Base-by-base conservation (phyloP, 768 basidiomycete genomes). In the Mycena kentingensis region DNA sequence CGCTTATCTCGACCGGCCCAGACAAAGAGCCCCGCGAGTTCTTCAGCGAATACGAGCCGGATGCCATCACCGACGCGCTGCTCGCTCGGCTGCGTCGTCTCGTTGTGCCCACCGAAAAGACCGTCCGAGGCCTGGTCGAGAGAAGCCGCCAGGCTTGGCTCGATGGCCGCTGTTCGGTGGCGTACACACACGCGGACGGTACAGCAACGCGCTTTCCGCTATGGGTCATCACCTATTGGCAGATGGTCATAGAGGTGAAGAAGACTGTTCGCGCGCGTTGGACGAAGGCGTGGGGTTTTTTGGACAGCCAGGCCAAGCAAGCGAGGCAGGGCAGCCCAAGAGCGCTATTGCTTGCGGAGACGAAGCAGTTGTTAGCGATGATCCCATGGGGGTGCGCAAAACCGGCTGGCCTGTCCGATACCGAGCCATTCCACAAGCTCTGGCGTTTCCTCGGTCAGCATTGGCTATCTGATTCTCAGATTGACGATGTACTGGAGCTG, bases 321-420 rank as follows among this genome's bases (percentile, higher is more conserved):
- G 41, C 22, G 26, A 42, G 19, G 21, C 22, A 8, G 37, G 37
- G 37, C 13, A 15, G 13, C 13, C 8, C 8, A 6, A 38, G 21
- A 21, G 37, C 37, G 7, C 13, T 15, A 19, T 18, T 38, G 37
- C 37, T 38, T 11, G 13, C 11, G 37, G 37, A 38, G 6, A 19
- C 37, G 37, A 38, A 38, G 37, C 37, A 38, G n/a, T 15, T 38
- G 49, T 7, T 5, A 21, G 31, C 2, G 36, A 43, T 36, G 41
- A 10, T 55, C 12, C 53, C 53, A 4, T 55, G 47, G 53, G 53
- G 39, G 18, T 36, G 27, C 21, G 18, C n/a, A 5, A 55, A 49
- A 25, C 34, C 26, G 37, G 13, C 11, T 3, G 53, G 47, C 10
- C 21, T 55, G 4, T 48, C 46, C 5, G 37, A 45, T 12, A 8